phyloP scores from a whole-genome alignment of 2,329 filamentous ascomycete genomes.

The Endoconidiophora polonica region DNA sequence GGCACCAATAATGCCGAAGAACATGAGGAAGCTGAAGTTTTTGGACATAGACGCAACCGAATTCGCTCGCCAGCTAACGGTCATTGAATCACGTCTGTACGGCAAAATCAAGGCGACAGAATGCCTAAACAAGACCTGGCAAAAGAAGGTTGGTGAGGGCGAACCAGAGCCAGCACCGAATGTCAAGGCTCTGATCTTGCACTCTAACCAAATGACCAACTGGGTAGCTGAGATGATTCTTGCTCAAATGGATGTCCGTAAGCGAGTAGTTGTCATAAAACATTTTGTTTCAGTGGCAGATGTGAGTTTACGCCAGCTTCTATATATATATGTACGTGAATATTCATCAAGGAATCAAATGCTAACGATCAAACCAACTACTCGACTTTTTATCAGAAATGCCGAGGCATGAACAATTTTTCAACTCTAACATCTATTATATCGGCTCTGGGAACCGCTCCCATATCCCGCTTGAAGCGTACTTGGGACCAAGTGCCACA shows the following conservation, averaged over 20 bases:
- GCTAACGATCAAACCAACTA: neutral
- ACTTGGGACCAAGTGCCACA: slow-evolving; percentile 91
- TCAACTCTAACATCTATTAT: slow-evolving; percentile 96
- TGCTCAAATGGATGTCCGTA: slow-evolving; percentile 85
- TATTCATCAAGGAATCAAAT: slow-evolving; percentile 15
- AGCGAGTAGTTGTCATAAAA: slow-evolving; percentile 92
- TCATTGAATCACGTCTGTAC: slow-evolving; percentile 89
- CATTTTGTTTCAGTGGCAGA: slow-evolving; percentile 95
- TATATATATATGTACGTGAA: neutral
- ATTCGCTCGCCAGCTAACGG: slow-evolving; percentile 92
- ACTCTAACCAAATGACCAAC: slow-evolving; percentile 97
- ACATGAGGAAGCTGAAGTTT: slow-evolving; percentile 99
- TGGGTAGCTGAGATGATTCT: slow-evolving; percentile 99
- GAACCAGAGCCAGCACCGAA: slow-evolving; percentile 80
- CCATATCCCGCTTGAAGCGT: slow-evolving; percentile 80
- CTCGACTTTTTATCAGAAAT: slow-evolving; percentile 47
- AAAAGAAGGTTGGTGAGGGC: slow-evolving; percentile 75
- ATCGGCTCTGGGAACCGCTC: slow-evolving; percentile 82
- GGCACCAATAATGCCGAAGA: slow-evolving; percentile 84
- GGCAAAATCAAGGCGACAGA: slow-evolving; percentile 92
- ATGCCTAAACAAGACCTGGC: slow-evolving; percentile 97
- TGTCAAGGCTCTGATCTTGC: slow-evolving; percentile 87
- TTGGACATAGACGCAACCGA: slow-evolving; percentile 90
- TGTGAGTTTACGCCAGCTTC: slow-evolving; percentile 40
- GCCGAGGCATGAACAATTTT: slow-evolving; percentile 83